Percentiles rank a stretch among this genome's conserved stretches.
Conservation (phyloP, 805 yeast genomes). For the Barnettozyma sp. region DNA sequence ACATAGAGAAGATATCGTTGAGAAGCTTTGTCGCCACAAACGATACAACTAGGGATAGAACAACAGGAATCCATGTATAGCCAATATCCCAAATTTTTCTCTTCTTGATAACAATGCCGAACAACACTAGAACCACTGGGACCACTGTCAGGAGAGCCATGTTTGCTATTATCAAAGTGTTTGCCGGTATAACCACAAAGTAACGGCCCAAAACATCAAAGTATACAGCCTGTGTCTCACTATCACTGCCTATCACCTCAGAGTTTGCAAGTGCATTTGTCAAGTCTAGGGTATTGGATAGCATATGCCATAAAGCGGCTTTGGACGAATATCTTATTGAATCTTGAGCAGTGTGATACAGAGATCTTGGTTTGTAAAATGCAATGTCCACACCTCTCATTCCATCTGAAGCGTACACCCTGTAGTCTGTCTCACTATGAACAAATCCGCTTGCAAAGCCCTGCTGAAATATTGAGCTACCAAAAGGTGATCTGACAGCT, state of each 20-base stretch:
- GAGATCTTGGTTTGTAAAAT: constrained; percentile 74
- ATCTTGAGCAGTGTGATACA: constrained; percentile 78
- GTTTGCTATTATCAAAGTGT: constrained; percentile 44
- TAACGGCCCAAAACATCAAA: constrained; percentile 57
- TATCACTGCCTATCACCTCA: constrained; percentile 28
- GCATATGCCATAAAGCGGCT: constrained; percentile 81
- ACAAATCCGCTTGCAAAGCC: constrained; percentile 72
- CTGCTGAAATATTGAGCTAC: constrained; percentile 73
- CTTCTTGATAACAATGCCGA: constrained; percentile 42
- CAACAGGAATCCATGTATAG: constrained; percentile 47
- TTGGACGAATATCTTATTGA: constrained; percentile 55
- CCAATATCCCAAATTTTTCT: constrained; percentile 45
- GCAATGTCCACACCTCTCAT: constrained; percentile 86
- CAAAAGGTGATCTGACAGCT: constrained; percentile 62
- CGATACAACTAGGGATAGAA: constrained; percentile 48
- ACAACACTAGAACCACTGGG: constrained; percentile 46
- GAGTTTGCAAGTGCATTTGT: constrained; percentile 38
- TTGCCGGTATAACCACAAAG: constrained; percentile 48
- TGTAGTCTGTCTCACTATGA: constrained; percentile 80
- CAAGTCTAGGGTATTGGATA: constrained; percentile 60
- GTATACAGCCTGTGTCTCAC: constrained; percentile 45
- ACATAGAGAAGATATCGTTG: constrained; percentile 33
- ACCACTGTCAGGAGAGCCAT: constrained; percentile 43
- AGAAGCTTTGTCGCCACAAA: constrained; percentile 29
- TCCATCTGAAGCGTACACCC: constrained; percentile 59